These are phyloP conservation scores for Macrolepiota dolichaula DNA, from an alignment of 768 basidiomycete genomes.

Conservation along the genomic window DNA sequence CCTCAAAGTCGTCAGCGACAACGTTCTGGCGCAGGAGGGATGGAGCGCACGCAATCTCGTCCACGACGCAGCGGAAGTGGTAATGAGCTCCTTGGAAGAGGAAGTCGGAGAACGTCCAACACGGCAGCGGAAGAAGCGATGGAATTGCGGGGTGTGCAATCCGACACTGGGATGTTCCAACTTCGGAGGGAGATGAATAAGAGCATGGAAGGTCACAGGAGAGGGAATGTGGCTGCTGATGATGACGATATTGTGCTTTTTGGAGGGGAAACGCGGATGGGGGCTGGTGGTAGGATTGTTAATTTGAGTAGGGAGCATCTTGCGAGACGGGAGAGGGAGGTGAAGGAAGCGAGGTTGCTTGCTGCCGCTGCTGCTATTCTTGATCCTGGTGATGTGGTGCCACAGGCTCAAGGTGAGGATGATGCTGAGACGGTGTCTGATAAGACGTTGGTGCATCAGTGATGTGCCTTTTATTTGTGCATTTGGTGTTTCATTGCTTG, in stretches of 20 bases:
- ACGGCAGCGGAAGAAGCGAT: too few species aligned
- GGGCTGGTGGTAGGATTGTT: neutral
- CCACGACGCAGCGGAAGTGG: too few species aligned
- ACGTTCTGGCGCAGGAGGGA: neutral
- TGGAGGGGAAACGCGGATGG: neutral
- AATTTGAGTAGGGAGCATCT: slow-evolving; percentile 5
- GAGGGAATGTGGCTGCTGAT: neutral
- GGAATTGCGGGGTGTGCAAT: neutral
- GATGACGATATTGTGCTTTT: slow-evolving; percentile 6
- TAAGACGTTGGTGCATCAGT: slow-evolving; percentile 9
- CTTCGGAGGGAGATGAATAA: neutral
- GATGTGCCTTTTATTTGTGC: neutral
- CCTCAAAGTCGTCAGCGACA: neutral
- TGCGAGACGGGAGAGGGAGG: neutral
- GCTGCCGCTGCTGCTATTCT: neutral
- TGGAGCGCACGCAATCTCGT: neutral
- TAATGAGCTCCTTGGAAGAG: neutral
- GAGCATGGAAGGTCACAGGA: neutral
- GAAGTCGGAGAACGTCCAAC: neutral
- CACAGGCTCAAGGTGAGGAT: neutral
- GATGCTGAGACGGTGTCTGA: slow-evolving; percentile 5
- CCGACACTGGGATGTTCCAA: neutral
- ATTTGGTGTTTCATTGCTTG: neutral
- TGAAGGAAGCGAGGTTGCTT: too few species aligned
- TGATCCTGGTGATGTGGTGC: too few species aligned